phyloP scores from a whole-genome alignment of 345 rosid genomes.

The Luvunga scandens region DNA sequence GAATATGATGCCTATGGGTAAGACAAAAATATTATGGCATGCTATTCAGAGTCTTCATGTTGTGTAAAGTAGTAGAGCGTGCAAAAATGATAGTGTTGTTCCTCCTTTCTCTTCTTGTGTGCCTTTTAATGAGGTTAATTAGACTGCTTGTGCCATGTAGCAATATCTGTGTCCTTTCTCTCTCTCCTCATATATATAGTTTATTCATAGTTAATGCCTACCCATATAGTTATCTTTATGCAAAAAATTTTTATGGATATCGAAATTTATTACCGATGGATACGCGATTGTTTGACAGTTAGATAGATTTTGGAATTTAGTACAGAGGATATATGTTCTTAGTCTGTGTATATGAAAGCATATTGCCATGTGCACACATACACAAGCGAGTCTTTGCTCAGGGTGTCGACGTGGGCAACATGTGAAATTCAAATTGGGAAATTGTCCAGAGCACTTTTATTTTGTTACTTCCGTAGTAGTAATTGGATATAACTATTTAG shows the following conservation, averaged over 20 bases:
- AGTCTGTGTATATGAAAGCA: too few species aligned
- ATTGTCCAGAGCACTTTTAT: too few species aligned
- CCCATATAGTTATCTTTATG: neutral
- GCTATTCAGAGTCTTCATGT: conserved; percentile 36
- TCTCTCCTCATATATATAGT: too few species aligned
- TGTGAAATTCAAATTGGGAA: too few species aligned
- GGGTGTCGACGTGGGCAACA: too few species aligned
- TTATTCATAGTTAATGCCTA: neutral
- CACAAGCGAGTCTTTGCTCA: too few species aligned
- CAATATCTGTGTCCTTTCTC: neutral
- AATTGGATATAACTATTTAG: too few species aligned
- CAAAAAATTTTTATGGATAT: neutral
- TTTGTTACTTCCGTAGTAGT: too few species aligned
- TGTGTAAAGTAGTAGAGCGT: neutral
- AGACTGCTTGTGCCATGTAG: neutral
- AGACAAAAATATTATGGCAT: conserved; percentile 22
- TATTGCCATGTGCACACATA: too few species aligned
- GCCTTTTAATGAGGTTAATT: neutral
- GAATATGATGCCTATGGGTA: conserved; percentile 26
- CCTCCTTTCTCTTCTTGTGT: neutral
- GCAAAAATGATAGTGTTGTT: too few species aligned
- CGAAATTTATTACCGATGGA: neutral
- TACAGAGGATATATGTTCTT: neutral
- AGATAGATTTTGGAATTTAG: neutral
- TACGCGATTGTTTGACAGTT: neutral